Percentiles rank a stretch among this genome's conserved stretches.
These are phyloP conservation scores for Crucibulum laeve DNA, from an alignment of 768 basidiomycete species.

Conservation along the genomic window DNA sequence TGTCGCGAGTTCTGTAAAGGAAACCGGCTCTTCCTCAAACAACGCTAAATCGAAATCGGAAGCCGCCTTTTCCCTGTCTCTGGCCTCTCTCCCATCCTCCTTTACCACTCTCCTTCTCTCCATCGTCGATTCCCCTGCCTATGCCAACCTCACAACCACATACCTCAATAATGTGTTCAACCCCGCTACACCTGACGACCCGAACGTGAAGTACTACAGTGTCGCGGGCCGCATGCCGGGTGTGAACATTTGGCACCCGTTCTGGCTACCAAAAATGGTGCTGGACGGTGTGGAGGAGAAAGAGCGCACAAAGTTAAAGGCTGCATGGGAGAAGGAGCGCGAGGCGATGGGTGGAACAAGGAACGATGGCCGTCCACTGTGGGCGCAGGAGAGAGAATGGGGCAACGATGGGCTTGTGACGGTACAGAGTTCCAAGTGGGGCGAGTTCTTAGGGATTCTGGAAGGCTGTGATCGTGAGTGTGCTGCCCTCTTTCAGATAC, in stretches of 20 bases:
- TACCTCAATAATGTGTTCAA: slow-evolving; percentile 82
- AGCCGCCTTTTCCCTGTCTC: slow-evolving; percentile 35
- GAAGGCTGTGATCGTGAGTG: slow-evolving; percentile 78
- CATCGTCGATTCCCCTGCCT: slow-evolving; percentile 93
- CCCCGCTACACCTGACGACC: slow-evolving; percentile 74
- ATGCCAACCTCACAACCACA: slow-evolving; percentile 84
- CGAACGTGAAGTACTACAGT: slow-evolving; percentile 86
- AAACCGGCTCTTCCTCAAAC: slow-evolving; percentile 1
- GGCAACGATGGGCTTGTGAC: slow-evolving; percentile 94
- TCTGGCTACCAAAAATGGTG: slow-evolving; percentile 95
- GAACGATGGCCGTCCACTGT: slow-evolving; percentile 23
- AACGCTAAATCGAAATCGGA: slow-evolving; percentile 21
- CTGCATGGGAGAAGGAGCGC: slow-evolving; percentile 28
- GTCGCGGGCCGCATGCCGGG: slow-evolving; percentile 73
- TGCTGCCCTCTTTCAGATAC: background rate
- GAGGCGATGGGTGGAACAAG: slow-evolving; percentile 8
- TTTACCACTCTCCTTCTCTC: slow-evolving; percentile 86
- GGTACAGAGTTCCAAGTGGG: slow-evolving; percentile 92
- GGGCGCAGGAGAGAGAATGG: slow-evolving; percentile 53
- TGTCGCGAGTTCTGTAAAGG: background rate
- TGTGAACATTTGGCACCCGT: slow-evolving; percentile 83
- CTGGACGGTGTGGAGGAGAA: slow-evolving; percentile 79
- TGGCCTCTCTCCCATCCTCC: slow-evolving; percentile 70
- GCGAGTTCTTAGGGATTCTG: slow-evolving; percentile 88
- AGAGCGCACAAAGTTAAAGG: slow-evolving; percentile 40